A percentile compares a stretch with the other conserved stretches of the same genome.
Evolutionary conservation across 495 filamentous ascomycete species (phyloP).

Genomic region (Penicillium lagena): DNA sequence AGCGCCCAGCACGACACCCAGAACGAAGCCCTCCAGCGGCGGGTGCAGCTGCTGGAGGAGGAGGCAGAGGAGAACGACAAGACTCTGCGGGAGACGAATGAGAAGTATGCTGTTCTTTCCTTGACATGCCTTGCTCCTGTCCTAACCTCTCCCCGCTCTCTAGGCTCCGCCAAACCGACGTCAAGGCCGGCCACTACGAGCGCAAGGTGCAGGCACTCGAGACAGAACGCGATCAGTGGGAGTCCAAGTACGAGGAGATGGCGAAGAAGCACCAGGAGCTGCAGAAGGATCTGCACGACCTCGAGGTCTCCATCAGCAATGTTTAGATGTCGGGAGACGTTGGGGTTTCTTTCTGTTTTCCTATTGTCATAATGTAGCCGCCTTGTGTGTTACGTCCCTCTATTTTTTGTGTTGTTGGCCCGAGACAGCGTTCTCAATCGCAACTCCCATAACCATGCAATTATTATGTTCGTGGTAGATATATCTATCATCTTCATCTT

Average conservation of each 20-base stretch:
- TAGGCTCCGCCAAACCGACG: conserved; percentile 96
- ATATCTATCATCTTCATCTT: background rate
- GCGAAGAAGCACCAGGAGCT: conserved; percentile 74
- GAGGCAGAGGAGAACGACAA: conserved; percentile 94
- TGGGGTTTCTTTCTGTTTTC: conserved; percentile 23
- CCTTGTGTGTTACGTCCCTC: conserved; percentile 18
- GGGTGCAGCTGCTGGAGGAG: conserved; percentile 92
- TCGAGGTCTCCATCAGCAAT: conserved; percentile 82
- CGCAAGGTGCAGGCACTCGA: conserved; percentile 98
- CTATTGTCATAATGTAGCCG: conserved; percentile 14
- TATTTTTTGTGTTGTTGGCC: conserved; percentile 16
- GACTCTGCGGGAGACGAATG: conserved; percentile 91
- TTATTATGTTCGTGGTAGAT: conserved; percentile 2
- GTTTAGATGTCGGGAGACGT: conserved; percentile 52
- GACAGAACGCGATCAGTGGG: conserved; percentile 80
- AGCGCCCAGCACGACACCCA: conserved; percentile 70
- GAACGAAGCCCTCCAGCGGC: conserved; percentile 83
- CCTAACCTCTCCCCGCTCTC: conserved; percentile 9
- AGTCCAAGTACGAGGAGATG: conserved; percentile 95
- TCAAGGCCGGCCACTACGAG: conserved; percentile 98
- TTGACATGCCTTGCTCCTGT: no score
- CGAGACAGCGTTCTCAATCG: conserved; percentile 17
- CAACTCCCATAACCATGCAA: conserved; percentile 11
- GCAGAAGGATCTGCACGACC: conserved; percentile 87
- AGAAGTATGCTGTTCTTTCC: conserved; percentile 64